A percentile compares a stretch with the other conserved stretches of the same genome.
These are phyloP conservation scores for Candida albicans DNA, from an alignment of 1,139 yeast genomes.

Conservation along the genomic window DNA sequence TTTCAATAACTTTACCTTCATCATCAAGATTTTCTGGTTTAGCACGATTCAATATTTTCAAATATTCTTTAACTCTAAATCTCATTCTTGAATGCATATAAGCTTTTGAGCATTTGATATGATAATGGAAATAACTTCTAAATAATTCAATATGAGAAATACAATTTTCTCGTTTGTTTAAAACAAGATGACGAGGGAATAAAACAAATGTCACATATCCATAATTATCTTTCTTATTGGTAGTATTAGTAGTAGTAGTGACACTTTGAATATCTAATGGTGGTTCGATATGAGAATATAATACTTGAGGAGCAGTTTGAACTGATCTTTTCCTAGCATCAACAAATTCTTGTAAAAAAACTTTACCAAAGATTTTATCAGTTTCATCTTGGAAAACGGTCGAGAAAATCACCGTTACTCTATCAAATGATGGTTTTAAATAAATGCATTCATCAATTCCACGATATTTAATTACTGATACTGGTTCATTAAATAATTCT, in stretches of 20 bases:
- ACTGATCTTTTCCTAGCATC: conserved; percentile 94
- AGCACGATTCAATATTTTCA: conserved; percentile 94
- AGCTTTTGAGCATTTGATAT: conserved; percentile 96
- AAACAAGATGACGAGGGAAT: conserved; percentile 69
- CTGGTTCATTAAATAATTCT: conserved; percentile 51
- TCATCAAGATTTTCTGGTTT: conserved; percentile 88
- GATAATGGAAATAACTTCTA: conserved; percentile 97
- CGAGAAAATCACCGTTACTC: conserved; percentile 95
- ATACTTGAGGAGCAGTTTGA: conserved; percentile 97
- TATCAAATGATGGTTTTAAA: conserved; percentile 88
- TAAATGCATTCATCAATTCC: conserved; percentile 85
- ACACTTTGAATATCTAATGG: conserved; percentile 74
- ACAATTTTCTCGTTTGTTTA: conserved; percentile 77
- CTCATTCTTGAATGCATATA: conserved; percentile 99
- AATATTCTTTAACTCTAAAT: conserved; percentile 86
- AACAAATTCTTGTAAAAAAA: conserved; percentile 93
- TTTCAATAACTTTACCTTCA: conserved; percentile 57
- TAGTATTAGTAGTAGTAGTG: conserved; percentile 20
- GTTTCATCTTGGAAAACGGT: conserved; percentile 96
- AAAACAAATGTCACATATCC: conserved; percentile 78
- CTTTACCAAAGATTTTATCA: conserved; percentile 92
- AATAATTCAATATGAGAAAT: conserved; percentile 88
- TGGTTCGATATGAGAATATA: conserved; percentile 86
- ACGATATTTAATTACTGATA: conserved; percentile 80
- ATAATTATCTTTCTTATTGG: conserved; percentile 48